A percentile compares a stretch with the other conserved stretches of the same genome.
phyloP scores from a whole-genome alignment of 495 filamentous ascomycete species.

The Daldinia caldariorum region DNA sequence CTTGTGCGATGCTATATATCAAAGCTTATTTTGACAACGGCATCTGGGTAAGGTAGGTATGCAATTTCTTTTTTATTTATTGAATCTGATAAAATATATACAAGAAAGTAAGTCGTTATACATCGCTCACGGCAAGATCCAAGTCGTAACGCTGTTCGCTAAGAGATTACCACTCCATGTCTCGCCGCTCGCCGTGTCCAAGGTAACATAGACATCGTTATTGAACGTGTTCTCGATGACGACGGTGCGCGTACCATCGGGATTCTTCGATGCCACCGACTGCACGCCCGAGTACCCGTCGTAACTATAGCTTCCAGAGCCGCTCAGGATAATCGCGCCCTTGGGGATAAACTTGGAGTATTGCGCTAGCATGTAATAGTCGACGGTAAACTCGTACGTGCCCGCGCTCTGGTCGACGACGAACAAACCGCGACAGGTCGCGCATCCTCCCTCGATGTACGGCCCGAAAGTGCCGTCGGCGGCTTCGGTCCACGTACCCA shows the following conservation, averaged over 20 bases:
- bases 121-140: slow-evolving; percentile 56
- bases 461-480: slow-evolving; percentile 62
- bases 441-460: slow-evolving; percentile 62
- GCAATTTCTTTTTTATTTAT: background rate
- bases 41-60: background rate
- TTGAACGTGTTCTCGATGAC: slow-evolving; percentile 64
- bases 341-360: slow-evolving; percentile 66
- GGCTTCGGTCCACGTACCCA: slow-evolving; percentile 66
- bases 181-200: slow-evolving; percentile 56
- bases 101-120: background rate
- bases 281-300: slow-evolving; percentile 55
- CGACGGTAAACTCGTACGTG: slow-evolving; percentile 57
- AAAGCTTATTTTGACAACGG: slow-evolving; percentile 3
- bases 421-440: slow-evolving; percentile 61
- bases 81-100: background rate
- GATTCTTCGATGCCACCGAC: slow-evolving; percentile 61
- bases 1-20: background rate
- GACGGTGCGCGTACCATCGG: slow-evolving; percentile 61
- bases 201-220: slow-evolving; percentile 60
- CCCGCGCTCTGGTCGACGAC: slow-evolving; percentile 52
- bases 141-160: slow-evolving; percentile 61
- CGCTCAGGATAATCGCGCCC: slow-evolving; percentile 58
- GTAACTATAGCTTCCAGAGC: slow-evolving; percentile 60
- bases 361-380: slow-evolving; percentile 68
- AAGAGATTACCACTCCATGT: slow-evolving; percentile 63